Conservation (phyloP, 2,329 filamentous ascomycete species). For the Sporothrix dimorphospora region DNA sequence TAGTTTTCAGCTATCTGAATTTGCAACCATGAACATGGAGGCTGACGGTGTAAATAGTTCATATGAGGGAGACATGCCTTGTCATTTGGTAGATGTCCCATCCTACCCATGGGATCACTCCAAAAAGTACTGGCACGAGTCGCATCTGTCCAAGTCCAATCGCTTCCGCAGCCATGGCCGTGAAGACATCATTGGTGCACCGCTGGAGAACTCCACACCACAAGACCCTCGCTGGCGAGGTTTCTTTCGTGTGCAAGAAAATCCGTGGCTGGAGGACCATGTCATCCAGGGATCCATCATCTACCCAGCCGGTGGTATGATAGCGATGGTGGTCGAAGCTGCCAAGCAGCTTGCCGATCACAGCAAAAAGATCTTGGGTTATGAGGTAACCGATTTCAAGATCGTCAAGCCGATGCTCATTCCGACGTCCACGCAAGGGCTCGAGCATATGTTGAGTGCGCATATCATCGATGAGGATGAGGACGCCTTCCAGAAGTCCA, state of each 20-base stretch:
- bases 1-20: not conserved
- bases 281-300: conserved; percentile 44
- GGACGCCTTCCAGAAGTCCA: not conserved
- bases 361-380: conserved; percentile 23
- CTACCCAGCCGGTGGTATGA: conserved; percentile 44
- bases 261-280: conserved; percentile 53
- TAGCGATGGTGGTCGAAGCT: conserved; percentile 47
- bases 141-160: conserved; percentile 40
- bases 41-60: not conserved
- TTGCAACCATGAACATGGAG: not conserved
- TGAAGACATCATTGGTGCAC: conserved; percentile 39
- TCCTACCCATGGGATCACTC: conserved; percentile 49
- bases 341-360: conserved; percentile 37
- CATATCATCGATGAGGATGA: conserved; percentile 37
- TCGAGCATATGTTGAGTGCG: conserved; percentile 55
- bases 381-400: conserved; percentile 31
- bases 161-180: conserved; percentile 38
- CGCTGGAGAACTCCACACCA: conserved; percentile 35
- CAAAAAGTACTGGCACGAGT: conserved; percentile 45
- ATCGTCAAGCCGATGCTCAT: conserved; percentile 36
- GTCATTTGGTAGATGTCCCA: conserved; percentile 43
- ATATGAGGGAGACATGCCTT: not conserved
- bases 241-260: conserved; percentile 45
- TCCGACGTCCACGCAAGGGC: conserved; percentile 39
- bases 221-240: conserved; percentile 49